phyloP scores from a whole-genome alignment of 140 eudicot genomes.

The Stevia rebaudiana region DNA sequence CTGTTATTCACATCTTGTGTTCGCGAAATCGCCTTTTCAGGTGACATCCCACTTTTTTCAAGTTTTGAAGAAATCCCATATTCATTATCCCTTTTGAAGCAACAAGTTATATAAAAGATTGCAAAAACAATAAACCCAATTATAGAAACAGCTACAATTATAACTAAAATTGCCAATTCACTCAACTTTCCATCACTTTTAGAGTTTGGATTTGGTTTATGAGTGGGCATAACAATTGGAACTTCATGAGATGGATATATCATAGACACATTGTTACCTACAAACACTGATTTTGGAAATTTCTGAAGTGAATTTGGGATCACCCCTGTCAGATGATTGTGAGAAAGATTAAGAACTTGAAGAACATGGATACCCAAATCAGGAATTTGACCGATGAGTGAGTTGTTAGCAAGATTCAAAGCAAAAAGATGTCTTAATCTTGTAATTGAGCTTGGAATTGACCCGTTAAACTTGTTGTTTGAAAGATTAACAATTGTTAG shows the following conservation, averaged over 20 bases:
- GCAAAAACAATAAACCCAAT: conserved; percentile 56
- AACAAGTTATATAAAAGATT: conserved; percentile 46
- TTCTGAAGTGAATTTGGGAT: conserved; percentile 69
- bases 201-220: conserved; percentile 19
- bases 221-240: conserved; percentile 44
- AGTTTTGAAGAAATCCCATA: conserved; percentile 58
- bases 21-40: conserved; percentile 71
- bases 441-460: conserved; percentile 50
- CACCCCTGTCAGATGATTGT: conserved; percentile 54
- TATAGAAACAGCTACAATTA: conserved; percentile 46
- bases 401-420: conserved; percentile 73
- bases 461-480: conserved; percentile 66
- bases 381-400: conserved; percentile 72
- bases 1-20: conserved; percentile 71
- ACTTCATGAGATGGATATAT: conserved; percentile 28
- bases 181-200: conserved; percentile 41
- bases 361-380: conserved; percentile 50
- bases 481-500: conserved; percentile 67
- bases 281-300: conserved; percentile 70
- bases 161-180: conserved; percentile 54
- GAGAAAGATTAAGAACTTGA: conserved; percentile 53
- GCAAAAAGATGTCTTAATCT: conserved; percentile 47
- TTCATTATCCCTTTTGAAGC: conserved; percentile 37
- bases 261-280: conserved; percentile 52
- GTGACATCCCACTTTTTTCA: conserved; percentile 77